Conservation (phyloP, 176 grass and related monocot genomes). For the Oryza glaberrima region DNA sequence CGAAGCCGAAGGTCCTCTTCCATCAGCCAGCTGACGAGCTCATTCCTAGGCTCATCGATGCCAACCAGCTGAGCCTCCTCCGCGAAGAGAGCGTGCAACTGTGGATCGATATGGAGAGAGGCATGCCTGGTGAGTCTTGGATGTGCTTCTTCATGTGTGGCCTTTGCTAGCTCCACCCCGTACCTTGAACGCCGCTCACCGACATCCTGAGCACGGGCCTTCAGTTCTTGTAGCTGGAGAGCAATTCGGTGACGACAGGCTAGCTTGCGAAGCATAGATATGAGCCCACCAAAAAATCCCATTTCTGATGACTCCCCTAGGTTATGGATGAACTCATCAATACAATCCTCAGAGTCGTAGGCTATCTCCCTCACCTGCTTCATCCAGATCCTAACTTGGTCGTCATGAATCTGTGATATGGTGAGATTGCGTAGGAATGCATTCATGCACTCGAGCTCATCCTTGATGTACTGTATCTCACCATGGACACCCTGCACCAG, state of each 20-base stretch:
- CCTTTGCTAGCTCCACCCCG: neutral
- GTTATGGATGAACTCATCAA: conserved; percentile 40
- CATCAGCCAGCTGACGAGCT: conserved; percentile 36
- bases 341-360: conserved; percentile 49
- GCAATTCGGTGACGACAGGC: conserved; percentile 19
- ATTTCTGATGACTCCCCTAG: conserved; percentile 2
- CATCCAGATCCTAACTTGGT: conserved; percentile 45
- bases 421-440: conserved; percentile 42
- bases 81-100: conserved; percentile 40
- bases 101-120: conserved; percentile 26
- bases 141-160: neutral
- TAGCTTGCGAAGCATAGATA: neutral
- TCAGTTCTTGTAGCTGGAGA: conserved; percentile 36
- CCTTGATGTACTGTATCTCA: conserved; percentile 48
- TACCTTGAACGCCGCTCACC: conserved; percentile 32
- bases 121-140: neutral
- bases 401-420: conserved; percentile 13
- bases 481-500: conserved; percentile 22
- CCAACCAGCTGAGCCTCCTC: conserved; percentile 50
- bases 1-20: conserved; percentile 23
- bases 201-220: conserved; percentile 27
- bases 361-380: conserved; percentile 51
- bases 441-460: conserved; percentile 49
- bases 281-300: neutral
- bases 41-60: conserved; percentile 34